Evolutionary conservation across 371 early-diverging fungal species (phyloP).

Genomic region (Rhizopus delemar): DNA sequence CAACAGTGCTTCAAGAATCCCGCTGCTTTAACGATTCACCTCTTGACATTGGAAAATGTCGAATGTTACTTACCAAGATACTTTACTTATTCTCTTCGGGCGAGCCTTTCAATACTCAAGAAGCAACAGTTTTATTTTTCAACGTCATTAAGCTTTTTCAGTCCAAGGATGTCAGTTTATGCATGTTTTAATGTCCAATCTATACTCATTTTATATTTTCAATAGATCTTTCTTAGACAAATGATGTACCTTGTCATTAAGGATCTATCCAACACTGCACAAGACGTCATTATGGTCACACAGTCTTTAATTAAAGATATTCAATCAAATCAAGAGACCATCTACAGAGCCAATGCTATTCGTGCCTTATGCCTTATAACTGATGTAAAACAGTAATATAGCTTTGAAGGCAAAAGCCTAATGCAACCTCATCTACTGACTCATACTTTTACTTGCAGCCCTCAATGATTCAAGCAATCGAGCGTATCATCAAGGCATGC

Average conservation of each 20-base stretch:
- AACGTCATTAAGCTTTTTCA: conserved; percentile 97
- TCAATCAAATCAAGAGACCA: conserved; percentile 87
- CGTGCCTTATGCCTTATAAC: conserved; percentile 94
- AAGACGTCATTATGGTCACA: conserved; percentile 97
- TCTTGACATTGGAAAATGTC: conserved; percentile 89
- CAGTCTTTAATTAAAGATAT: conserved; percentile 95
- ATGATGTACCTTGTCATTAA: conserved; percentile 97
- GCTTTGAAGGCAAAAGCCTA: not conserved
- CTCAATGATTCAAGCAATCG: conserved; percentile 90
- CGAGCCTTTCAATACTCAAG: conserved; percentile 81
- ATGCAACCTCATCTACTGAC: not conserved
- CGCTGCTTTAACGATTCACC: conserved; percentile 95
- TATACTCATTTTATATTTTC: not conserved
- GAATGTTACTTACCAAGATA: conserved; percentile 86
- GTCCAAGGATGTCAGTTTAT: conserved; percentile 81
- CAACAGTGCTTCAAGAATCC: conserved; percentile 91
- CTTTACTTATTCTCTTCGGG: conserved; percentile 86
- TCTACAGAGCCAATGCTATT: conserved; percentile 94
- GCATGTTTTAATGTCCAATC: too few relatives aligned
- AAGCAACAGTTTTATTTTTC: conserved; percentile 97
- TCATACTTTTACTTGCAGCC: conserved; percentile 45
- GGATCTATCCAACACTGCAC: conserved; percentile 88
- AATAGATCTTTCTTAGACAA: conserved; percentile 86
- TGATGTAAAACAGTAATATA: conserved; percentile 62
- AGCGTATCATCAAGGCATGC: conserved; percentile 92